Base-by-base conservation (phyloP, 2,329 filamentous ascomycete species). In the Sporothrix pallida region DNA sequence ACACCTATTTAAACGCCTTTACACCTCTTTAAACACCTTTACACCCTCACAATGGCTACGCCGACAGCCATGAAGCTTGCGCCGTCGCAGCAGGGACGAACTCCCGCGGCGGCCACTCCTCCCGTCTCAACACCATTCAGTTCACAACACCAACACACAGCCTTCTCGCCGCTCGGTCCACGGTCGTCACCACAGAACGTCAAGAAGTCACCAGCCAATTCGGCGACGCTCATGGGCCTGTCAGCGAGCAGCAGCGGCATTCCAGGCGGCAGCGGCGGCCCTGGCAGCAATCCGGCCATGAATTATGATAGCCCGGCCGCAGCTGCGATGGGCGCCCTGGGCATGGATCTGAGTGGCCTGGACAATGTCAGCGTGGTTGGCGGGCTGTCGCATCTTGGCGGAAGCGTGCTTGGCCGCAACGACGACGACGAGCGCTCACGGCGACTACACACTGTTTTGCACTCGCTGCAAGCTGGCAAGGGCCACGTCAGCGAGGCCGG, bases 401-500 rank as follows among this genome's bases (percentile, higher is more conserved):
- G 31, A 37, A 48, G 62, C 1, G 78, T 77, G 37, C 80, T 86
- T 37, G 84, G 82, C 0, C 84, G 83, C 72, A 79, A 76, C 44
- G 79, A 78, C 50, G 81, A 80, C 7, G 87, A 88, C 76, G 88
- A 89, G 76, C 85, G 85, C 70, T 80, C 86, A 20, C 88, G 86
- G 79, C 83, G 86, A n/a, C 79, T 89, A 68, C 86, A 89, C 72
- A 79, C 80, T 2, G 86, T 90, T 10, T 81, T 89, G 62, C 82
- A 83, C 4, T 82, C 86, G 15, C 78, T 90, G 9, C 84, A 84
- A 76, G 87, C 82, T 77, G 82, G 81, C 77, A 88, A 88, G 75
- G 91, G 91, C 3, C 83, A 90, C 56, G 89, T 95, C 52, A 93
- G 92, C 77, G 91, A 93, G 78, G 89, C 92, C 44, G 92, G 92